These are phyloP conservation scores for Parathielavia appendiculata DNA, from an alignment of 495 filamentous ascomycete genomes.

Conservation along the genomic window DNA sequence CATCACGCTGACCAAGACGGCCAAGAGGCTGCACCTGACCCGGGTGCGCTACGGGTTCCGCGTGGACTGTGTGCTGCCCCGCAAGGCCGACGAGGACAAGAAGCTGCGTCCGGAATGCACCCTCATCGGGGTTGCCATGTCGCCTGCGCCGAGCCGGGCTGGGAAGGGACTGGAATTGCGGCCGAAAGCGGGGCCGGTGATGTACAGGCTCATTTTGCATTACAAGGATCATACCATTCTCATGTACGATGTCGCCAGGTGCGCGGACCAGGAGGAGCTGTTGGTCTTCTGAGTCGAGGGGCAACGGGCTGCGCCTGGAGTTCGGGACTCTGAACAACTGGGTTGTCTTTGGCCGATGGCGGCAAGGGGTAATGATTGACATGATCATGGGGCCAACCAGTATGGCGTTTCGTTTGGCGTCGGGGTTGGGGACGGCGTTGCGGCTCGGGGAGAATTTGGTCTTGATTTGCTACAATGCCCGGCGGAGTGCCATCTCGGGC, in stretches of 20 bases:
- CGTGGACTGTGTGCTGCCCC: conserved; percentile 43
- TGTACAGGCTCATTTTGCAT: conserved; percentile 68
- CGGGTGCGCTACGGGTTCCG: conserved; percentile 36
- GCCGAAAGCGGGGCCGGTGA: conserved; percentile 22
- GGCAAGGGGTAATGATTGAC: too few relatives aligned
- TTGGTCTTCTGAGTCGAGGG: conserved; percentile 25
- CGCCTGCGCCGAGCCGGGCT: conserved; percentile 46
- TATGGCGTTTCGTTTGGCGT: too few relatives aligned
- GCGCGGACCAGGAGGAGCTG: conserved; percentile 22
- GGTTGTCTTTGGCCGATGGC: too few relatives aligned
- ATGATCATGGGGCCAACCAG: too few relatives aligned
- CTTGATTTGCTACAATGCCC: too few relatives aligned
- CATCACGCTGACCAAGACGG: conserved; percentile 60
- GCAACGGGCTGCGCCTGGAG: too few relatives aligned
- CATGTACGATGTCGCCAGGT: conserved; percentile 66
- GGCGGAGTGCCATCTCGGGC: too few relatives aligned
- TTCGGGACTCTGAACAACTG: too few relatives aligned
- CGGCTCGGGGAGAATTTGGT: too few relatives aligned
- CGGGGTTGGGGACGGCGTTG: too few relatives aligned
- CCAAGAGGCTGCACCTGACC: conserved; percentile 30
- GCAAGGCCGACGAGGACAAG: conserved; percentile 33
- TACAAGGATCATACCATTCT: conserved; percentile 73
- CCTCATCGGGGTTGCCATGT: conserved; percentile 41
- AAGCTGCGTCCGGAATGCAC: conserved; percentile 35
- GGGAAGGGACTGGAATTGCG: conserved; percentile 35